These are phyloP conservation scores for Truncatella angustata DNA, from an alignment of 2,329 filamentous ascomycete genomes.

Conservation along the genomic window DNA sequence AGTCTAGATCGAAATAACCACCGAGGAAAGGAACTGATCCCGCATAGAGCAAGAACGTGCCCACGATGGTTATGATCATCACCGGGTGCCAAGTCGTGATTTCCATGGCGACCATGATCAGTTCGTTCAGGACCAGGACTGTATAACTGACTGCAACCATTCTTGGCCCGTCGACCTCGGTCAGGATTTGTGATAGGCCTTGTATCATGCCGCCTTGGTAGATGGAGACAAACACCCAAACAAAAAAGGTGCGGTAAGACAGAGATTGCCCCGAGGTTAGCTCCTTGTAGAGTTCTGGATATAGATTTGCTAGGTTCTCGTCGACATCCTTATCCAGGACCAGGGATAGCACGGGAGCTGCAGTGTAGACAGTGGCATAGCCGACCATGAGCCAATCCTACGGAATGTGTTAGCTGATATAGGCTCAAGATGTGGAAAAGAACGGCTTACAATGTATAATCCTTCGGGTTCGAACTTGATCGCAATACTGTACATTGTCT, in stretches of 20 bases:
- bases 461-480: constrained; percentile 91
- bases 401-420: not conserved
- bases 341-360: constrained; percentile 85
- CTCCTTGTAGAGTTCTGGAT: constrained; percentile 97
- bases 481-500: constrained; percentile 96
- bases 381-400: constrained; percentile 94
- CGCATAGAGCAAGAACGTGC: constrained; percentile 78
- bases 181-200: constrained; percentile 85
- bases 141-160: constrained; percentile 95
- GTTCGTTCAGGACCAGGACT: constrained; percentile 86
- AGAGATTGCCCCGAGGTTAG: constrained; percentile 85
- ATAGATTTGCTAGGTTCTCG: constrained; percentile 87
- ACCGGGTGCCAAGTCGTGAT: constrained; percentile 96
- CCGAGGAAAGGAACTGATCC: constrained; percentile 83
- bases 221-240: constrained; percentile 92
- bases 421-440: no score
- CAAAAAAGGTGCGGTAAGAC: constrained; percentile 91
- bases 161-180: constrained; percentile 67
- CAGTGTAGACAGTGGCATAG: constrained; percentile 95
- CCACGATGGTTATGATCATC: constrained; percentile 83
- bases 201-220: constrained; percentile 97
- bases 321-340: constrained; percentile 95
- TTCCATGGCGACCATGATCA: constrained; percentile 95
- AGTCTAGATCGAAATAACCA: constrained; percentile 84
- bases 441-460: constrained; percentile 66